These are phyloP conservation scores for Obelidium mucronatum DNA, from an alignment of 192 early-diverging fungal species.

Conservation along the genomic window DNA sequence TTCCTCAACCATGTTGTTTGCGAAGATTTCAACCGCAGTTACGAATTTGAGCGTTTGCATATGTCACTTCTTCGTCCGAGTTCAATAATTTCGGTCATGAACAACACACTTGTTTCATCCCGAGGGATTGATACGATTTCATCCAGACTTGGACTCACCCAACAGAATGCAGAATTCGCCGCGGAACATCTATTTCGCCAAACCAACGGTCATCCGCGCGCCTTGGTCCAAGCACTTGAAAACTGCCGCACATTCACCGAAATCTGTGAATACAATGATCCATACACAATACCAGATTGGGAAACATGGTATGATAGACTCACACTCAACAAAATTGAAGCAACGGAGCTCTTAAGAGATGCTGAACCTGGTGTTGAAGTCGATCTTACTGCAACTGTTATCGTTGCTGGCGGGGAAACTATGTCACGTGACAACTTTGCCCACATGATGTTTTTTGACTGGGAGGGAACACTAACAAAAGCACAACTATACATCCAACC, in stretches of 20 bases:
- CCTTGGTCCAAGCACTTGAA: neutral
- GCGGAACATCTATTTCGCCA: conserved; percentile 4
- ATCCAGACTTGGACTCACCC: neutral
- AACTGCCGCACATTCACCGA: neutral
- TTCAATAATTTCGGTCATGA: neutral
- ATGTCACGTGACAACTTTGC: neutral
- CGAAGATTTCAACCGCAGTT: neutral
- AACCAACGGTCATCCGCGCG: conserved; percentile 1
- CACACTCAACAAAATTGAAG: neutral
- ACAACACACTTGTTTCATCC: conserved; percentile 6
- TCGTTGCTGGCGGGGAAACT: neutral
- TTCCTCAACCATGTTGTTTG: neutral
- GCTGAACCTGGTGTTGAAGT: neutral
- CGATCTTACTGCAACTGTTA: neutral
- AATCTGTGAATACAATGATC: conserved; percentile 1
- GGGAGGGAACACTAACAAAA: neutral
- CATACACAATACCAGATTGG: neutral
- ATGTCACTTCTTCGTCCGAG: neutral
- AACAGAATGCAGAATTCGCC: neutral
- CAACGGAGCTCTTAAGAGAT: neutral
- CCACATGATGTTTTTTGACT: neutral
- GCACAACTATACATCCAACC: conserved; percentile 4
- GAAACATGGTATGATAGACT: neutral
- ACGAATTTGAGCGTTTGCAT: conserved; percentile 13
- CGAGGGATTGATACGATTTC: neutral